Conservation (phyloP, 1,139 yeast species). For the Debaryomyces sp. region DNA sequence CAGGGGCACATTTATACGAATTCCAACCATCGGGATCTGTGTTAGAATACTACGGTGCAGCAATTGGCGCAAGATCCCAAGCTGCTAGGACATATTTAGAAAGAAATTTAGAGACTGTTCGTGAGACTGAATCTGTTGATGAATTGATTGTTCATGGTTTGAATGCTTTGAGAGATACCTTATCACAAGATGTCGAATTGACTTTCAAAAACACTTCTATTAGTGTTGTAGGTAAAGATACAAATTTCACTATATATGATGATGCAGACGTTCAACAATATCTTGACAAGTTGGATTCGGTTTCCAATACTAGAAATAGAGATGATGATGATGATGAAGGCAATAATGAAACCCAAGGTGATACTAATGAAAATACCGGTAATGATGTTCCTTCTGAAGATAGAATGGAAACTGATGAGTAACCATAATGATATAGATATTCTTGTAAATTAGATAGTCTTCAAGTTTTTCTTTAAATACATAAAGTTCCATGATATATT, state of each 20-base stretch:
- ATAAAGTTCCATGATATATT: constrained; percentile 1
- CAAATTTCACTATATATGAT: constrained; percentile 74
- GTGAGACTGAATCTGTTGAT: constrained; percentile 61
- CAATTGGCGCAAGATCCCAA: constrained; percentile 96
- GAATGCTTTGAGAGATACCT: constrained; percentile 89
- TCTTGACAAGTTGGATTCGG: constrained; percentile 69
- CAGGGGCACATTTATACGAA: constrained; percentile 93
- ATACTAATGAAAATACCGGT: constrained; percentile 19
- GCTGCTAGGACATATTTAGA: constrained; percentile 97
- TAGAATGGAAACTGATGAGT: constrained; percentile 60
- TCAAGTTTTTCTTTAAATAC: background rate
- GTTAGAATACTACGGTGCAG: constrained; percentile 88
- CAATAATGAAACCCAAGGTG: constrained; percentile 15
- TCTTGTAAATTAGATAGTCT: constrained; percentile 8
- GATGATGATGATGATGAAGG: constrained; percentile 42
- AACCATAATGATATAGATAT: constrained; percentile 10
- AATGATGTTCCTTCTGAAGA: constrained; percentile 29
- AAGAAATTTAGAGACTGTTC: constrained; percentile 72
- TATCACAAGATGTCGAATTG: constrained; percentile 92
- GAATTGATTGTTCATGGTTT: constrained; percentile 85
- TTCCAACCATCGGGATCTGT: constrained; percentile 96
- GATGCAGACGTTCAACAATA: constrained; percentile 84
- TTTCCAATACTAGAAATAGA: constrained; percentile 52
- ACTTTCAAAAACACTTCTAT: constrained; percentile 84
- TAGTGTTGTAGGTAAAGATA: constrained; percentile 85